A percentile compares a stretch with the other conserved stretches of the same genome.
Evolutionary conservation across 108 stramenopile genomes (phyloP).

Genomic region (Cyclotella distinguenda): DNA sequence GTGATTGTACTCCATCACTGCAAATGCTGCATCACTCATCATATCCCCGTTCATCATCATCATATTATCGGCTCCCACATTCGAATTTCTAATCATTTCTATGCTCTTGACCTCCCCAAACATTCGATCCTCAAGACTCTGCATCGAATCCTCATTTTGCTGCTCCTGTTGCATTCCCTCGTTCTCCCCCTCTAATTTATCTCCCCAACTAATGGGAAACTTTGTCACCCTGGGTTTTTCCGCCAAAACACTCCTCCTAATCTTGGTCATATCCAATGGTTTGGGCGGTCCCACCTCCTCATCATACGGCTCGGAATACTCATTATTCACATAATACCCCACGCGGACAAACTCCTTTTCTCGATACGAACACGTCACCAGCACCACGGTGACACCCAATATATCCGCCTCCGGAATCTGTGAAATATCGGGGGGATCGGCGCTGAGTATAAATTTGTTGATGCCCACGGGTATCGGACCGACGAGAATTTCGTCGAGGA

Average conservation of each 20-base stretch:
- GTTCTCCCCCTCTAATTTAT: conserved; percentile 41
- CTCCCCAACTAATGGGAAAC: conserved; percentile 92
- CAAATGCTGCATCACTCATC: too few species aligned
- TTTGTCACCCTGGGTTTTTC: conserved; percentile 97
- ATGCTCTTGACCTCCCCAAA: conserved; percentile 22
- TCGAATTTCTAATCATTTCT: not conserved
- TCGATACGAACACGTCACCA: conserved; percentile 94
- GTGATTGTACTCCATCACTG: too few species aligned
- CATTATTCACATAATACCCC: conserved; percentile 99
- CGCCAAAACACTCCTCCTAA: conserved; percentile 84
- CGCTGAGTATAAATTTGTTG: conserved; percentile 90
- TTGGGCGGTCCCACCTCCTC: conserved; percentile 50
- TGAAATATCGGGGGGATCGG: conserved; percentile 87
- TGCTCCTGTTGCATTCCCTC: conserved; percentile 19
- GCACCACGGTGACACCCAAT: conserved; percentile 96
- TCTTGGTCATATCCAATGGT: conserved; percentile 67
- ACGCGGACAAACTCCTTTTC: conserved; percentile 96
- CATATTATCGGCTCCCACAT: conserved; percentile 6
- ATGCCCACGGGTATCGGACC: conserved; percentile 96
- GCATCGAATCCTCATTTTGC: not conserved
- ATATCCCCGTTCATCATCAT: conserved; percentile 15
- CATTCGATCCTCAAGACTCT: conserved; percentile 10
- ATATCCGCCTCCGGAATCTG: conserved; percentile 85
- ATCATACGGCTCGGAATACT: conserved; percentile 73
- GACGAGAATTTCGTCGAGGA: conserved; percentile 94